phyloP scores from a whole-genome alignment of 768 basidiomycete genomes.

The Mycena chlorophos region DNA sequence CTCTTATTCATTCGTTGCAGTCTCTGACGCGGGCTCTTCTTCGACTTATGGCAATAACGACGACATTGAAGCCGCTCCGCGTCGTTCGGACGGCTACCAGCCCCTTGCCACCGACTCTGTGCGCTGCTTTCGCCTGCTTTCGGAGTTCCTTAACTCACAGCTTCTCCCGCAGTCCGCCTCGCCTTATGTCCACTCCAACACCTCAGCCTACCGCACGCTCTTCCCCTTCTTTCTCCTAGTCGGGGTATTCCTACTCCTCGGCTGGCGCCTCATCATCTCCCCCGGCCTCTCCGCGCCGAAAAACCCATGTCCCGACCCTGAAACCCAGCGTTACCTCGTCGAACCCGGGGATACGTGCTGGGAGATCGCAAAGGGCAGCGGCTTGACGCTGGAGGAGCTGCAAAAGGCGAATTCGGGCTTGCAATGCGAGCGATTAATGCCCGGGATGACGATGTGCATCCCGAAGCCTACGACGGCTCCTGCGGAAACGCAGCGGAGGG shows the following conservation, averaged over 20 bases:
- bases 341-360: constrained; percentile 67
- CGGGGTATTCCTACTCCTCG: constrained; percentile 58
- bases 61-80: constrained; percentile 58
- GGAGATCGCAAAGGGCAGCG: constrained; percentile 53
- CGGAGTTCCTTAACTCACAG: constrained; percentile 3
- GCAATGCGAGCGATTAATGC: constrained; percentile 57
- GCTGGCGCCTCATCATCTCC: constrained; percentile 59
- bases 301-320: constrained; percentile 37
- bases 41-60: constrained; percentile 34
- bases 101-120: constrained; percentile 55
- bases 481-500: background rate
- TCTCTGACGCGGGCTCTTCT: constrained; percentile 19
- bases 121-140: constrained; percentile 19
- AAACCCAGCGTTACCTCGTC: constrained; percentile 47
- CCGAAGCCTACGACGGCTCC: constrained; percentile 30
- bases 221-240: constrained; percentile 76
- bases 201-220: constrained; percentile 57
- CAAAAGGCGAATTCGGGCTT: constrained; percentile 53
- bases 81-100: constrained; percentile 57
- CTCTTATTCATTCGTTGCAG: constrained; percentile 4
- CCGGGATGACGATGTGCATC: constrained; percentile 61
- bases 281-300: constrained; percentile 39
- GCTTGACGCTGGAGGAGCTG: constrained; percentile 52
- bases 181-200: constrained; percentile 33
- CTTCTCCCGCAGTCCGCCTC: constrained; percentile 29